Percentiles rank a stretch among this genome's conserved stretches.
phyloP scores from a whole-genome alignment of 176 grass and related monocot species.

The Oryza australiensis region DNA sequence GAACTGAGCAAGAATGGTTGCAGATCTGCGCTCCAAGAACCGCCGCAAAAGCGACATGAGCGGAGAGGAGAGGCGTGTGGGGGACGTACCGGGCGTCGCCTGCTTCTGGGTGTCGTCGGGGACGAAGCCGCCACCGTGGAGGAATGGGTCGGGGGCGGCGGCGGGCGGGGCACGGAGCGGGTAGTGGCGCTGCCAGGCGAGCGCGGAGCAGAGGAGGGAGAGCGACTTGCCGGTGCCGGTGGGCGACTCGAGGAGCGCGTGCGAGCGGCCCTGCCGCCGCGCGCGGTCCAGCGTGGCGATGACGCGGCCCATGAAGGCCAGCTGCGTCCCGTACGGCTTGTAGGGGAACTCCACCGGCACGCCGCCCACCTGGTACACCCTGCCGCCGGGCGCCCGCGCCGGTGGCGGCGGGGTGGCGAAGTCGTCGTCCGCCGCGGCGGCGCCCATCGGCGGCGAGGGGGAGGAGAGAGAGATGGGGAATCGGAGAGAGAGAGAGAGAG shows the following conservation, averaged over 20 bases:
- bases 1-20: conserved; percentile 34
- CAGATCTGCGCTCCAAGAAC: conserved; percentile 31
- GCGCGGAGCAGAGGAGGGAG: conserved; percentile 92
- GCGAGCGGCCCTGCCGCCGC: conserved; percentile 70
- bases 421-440: conserved; percentile 25
- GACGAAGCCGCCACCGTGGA: conserved; percentile 86
- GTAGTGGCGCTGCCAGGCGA: conserved; percentile 85
- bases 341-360: conserved; percentile 91
- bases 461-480: conserved; percentile 13
- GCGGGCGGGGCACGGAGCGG: conserved; percentile 36
- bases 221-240: conserved; percentile 93
- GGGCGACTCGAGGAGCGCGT: conserved; percentile 93
- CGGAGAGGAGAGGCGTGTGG: not conserved
- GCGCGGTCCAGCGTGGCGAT: conserved; percentile 78
- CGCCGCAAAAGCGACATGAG: not conserved
- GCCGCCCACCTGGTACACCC: conserved; percentile 80
- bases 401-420: conserved; percentile 28
- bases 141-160: conserved; percentile 42
- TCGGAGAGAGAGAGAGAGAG: not conserved
- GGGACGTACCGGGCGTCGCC: conserved; percentile 17
- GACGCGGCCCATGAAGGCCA: conserved; percentile 97
- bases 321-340: conserved; percentile 87
- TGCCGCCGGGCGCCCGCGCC: not conserved
- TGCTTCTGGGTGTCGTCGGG: conserved; percentile 56
- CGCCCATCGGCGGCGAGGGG: not conserved